Evolutionary conservation across 306 rosid species (phyloP), one percentile per base, ranked within the genome.

Genomic region (Dicorynia guianensis): DNA sequence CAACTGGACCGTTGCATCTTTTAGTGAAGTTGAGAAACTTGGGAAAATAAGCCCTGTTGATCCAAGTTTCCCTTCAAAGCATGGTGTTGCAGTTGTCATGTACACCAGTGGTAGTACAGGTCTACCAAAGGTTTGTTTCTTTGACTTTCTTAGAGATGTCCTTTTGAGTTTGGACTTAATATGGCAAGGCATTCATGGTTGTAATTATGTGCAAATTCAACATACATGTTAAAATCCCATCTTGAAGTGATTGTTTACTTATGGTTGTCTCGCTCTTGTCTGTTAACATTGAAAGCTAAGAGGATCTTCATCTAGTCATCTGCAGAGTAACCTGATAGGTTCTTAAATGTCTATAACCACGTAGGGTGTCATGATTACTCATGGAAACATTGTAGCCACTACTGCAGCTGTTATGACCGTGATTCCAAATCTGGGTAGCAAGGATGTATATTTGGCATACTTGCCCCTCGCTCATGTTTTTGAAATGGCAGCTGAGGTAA

Each of bases 91-190:
- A 61, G 93, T 94, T 69, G 64, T 92, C 67, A 94, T 94, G 98
- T 94, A 94, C 69, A 94, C 98, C 46, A 94, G 98, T 71, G 98
- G 98, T 57, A 94, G 98, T 70, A 88, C 97, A 44, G 97, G 95
- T 77, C 83, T 91, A 56, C 98, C 98, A 63, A 94, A 94, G 97
- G 97, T 94, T 80, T 54, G 85, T 79, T 79, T 68, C 76, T 25
- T 25, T 25, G 30, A 46, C 67, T 64, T 46, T 69, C 43, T 62
- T 62, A 38, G 20, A 5, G 54, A 12, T 25, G 46, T 38, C 50
- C 13, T 8, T 44, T 62, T 39, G 13, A 11, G 46, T 44, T 15
- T 62, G 25, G 30, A 25, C 30, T 25, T 25, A 25, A 25, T 25
- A 25, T 25, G 39, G 46, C 60, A 72, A 64, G 55, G 36, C 53